Evolutionary conservation across 2,329 filamentous ascomycete genomes (phyloP).

Genomic region (Colletotrichum spaethianum): DNA sequence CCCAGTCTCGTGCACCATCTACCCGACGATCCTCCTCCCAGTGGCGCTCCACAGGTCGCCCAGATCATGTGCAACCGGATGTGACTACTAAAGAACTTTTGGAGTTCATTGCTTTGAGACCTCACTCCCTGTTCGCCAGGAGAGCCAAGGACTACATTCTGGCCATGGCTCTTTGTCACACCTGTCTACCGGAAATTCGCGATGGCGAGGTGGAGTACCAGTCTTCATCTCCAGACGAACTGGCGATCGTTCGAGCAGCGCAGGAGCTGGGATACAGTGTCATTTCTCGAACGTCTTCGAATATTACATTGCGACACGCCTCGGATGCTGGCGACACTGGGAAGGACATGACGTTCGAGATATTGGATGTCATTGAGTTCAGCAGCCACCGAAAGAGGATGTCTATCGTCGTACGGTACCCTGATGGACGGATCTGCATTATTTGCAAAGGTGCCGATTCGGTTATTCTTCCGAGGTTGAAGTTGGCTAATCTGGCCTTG

Average conservation of each 20-base stretch:
- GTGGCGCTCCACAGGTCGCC: conserved; percentile 64
- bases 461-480: conserved; percentile 82
- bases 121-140: conserved; percentile 81
- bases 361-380: conserved; percentile 92
- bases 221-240: conserved; percentile 90
- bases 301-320: conserved; percentile 69
- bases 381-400: conserved; percentile 91
- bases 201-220: conserved; percentile 85
- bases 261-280: conserved; percentile 88
- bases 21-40: conserved; percentile 63
- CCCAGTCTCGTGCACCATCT: conserved; percentile 47
- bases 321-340: conserved; percentile 55
- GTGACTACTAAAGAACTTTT: conserved; percentile 81
- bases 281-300: conserved; percentile 79
- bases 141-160: conserved; percentile 88
- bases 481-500: conserved; percentile 79
- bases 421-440: conserved; percentile 84
- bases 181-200: conserved; percentile 85
- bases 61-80: conserved; percentile 67
- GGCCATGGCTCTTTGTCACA: conserved; percentile 89
- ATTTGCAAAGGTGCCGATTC: conserved; percentile 95
- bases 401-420: conserved; percentile 90
- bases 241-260: conserved; percentile 87
- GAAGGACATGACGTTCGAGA: conserved; percentile 76
- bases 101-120: conserved; percentile 81